Base-by-base conservation (phyloP, 257 asterid species). In the Fraxinus cuspidata region DNA sequence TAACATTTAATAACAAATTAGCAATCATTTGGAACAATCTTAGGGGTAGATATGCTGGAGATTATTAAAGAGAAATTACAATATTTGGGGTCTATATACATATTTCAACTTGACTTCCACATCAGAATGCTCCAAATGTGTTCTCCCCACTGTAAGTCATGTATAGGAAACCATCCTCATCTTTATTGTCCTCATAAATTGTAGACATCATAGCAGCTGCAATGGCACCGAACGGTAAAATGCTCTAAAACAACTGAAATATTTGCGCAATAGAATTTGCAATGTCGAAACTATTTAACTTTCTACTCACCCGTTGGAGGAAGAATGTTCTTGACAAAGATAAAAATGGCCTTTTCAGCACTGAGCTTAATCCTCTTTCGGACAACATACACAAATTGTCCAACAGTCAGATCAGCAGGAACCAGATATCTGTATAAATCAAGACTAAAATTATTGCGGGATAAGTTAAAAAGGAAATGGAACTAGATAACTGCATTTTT, bases 331-430 rank as follows among this genome's bases (percentile, higher is more conserved):
- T 93, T 95, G 82, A 95, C 99, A 86, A 95, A 95, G 88, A 95
- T 89, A 82, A 95, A 95, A 66, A 95, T 95, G 69, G 99, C 99
- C 81, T 95, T 93, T 91, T 95, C 99, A 34, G 99, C 98, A 82
- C 98, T 87, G 72, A 95, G 98, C 90, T 95, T 95, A 74, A 95
- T 95, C 88, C 99, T 89, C 87, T 95, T 95, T 42, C 99, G 99
- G 51, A 95, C 98, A 80, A 95, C 99, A 76, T 95, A 95, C 29
- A 95, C 99, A 76, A 95, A 95, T 75, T 95, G 99, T 44, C 99
- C 99, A 73, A 87, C 89, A 1, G 91, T 87, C 73, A 87, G 74
- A 81, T 87, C 91, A 16, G 91, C 89, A 34, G 91, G 91, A 53
- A 87, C 91, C 80, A 87, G 72, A 60, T 87, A 87, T 83, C 91